Conservation (phyloP, 2,329 filamentous ascomycete genomes). For the Penicillium palitans region DNA sequence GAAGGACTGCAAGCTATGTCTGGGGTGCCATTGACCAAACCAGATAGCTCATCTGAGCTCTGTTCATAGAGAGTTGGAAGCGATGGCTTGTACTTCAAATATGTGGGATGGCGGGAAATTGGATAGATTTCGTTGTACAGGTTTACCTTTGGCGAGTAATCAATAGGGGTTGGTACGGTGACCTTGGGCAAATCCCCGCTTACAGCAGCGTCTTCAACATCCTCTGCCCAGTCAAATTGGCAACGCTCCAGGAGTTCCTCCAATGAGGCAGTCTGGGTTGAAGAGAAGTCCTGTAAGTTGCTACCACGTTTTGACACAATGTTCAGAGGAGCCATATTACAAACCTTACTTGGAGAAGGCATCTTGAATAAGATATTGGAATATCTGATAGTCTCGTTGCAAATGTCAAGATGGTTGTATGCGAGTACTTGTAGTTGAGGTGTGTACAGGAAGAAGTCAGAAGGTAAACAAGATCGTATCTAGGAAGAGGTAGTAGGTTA, state of each 20-base stretch:
- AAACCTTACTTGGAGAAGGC: neutral
- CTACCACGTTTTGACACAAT: too few species aligned
- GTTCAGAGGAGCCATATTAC: neutral
- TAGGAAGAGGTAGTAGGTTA: neutral
- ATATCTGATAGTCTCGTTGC: too few species aligned
- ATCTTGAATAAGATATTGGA: neutral
- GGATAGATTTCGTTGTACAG: neutral
- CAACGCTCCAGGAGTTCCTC: neutral
- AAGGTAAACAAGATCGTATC: neutral
- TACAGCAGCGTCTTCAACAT: slow-evolving; percentile 1
- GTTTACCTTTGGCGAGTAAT: neutral
- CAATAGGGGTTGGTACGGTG: neutral
- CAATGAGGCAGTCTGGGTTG: neutral
- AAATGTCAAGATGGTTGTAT: too few species aligned
- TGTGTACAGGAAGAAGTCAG: neutral
- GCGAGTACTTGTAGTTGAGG: too few species aligned
- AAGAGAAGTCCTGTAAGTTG: neutral
- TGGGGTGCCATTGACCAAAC: neutral
- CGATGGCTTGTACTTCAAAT: neutral
- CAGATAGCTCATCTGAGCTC: neutral
- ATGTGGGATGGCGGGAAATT: neutral
- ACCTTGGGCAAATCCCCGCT: too few species aligned
- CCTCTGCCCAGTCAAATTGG: slow-evolving; percentile 13
- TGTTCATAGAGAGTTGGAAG: neutral
- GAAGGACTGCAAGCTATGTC: neutral